Base-by-base conservation (phyloP, 306 rosid species). In the Spatholobus suberectus region DNA sequence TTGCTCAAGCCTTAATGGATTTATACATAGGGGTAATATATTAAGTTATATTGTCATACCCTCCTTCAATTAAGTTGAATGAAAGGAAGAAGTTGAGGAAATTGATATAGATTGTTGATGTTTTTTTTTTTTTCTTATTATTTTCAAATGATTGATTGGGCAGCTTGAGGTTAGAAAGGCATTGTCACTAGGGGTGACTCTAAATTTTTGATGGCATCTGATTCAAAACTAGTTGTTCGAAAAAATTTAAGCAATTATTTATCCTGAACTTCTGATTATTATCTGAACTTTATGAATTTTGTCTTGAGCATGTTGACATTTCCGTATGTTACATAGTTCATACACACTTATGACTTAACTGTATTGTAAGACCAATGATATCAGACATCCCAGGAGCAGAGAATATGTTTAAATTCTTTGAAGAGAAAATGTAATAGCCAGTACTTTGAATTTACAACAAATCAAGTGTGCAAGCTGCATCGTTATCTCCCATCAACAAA, bases 1-100 rank as follows among this genome's bases (percentile, higher is more conserved):
- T 82, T 89, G 82, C 92, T 91, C 81, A 90, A 83, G 88, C 97
- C 97, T 34, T 93, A 75, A 87, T 2, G 24, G 18, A 8, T 69
- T 59, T 59, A 62, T 11, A 40, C 29, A 62, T 75, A 35, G 78
- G 24, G 70, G 41, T 55, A 20, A 73, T 67, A 5, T 51, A 8
- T 13, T 8, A 37, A 58, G 47, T 70, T 75, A 68, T 51, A 37
- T 26, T 46, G 41, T 63, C 35, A 61, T 57, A 54, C 65, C 51
- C 59, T 75, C 58, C 73, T 81, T 82, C 21, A 49, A 32, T 77
- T 73, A 78, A 69, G 57, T 59, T 73, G 70, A 73, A 78, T 52
- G 63, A 41, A 49, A 73, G 67, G 51, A 51, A 69, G 68, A 68
- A 24, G 80, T 73, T 55, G 59, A 77, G 67, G 77, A 81, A 81